Conservation (phyloP, 495 filamentous ascomycete genomes). For the Aspergillus diversus region DNA sequence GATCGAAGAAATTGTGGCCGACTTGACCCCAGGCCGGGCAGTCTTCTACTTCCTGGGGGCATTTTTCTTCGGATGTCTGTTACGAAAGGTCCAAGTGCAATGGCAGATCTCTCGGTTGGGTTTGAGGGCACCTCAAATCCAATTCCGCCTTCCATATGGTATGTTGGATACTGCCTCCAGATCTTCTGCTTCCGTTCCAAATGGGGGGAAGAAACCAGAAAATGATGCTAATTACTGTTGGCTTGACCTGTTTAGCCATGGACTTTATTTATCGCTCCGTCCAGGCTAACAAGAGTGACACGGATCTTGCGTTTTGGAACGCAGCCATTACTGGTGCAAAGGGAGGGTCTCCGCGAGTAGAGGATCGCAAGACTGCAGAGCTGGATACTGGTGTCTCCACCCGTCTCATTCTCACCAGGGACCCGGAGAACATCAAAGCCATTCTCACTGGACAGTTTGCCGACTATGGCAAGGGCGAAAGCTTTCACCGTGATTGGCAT, state of each 20-base stretch:
- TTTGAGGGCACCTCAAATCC: conserved; percentile 37
- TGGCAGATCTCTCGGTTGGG: conserved; percentile 41
- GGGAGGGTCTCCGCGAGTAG: conserved; percentile 27
- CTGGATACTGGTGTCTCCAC: conserved; percentile 51
- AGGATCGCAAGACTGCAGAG: conserved; percentile 62
- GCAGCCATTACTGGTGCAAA: conserved; percentile 46
- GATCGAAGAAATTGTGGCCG: conserved; percentile 40
- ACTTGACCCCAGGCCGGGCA: conserved; percentile 32
- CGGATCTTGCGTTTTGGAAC: conserved; percentile 64
- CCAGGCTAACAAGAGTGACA: conserved; percentile 49
- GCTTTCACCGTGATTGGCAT: conserved; percentile 71
- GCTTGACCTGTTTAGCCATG: conserved; percentile 49
- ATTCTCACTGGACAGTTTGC: conserved; percentile 73
- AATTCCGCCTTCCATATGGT: conserved; percentile 43
- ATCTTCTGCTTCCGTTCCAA: not conserved
- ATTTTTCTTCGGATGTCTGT: conserved; percentile 30
- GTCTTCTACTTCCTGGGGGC: conserved; percentile 31
- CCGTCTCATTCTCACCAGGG: conserved; percentile 66
- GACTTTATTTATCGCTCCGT: conserved; percentile 62
- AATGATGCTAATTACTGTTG: no score
- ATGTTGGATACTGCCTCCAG: conserved; percentile 3
- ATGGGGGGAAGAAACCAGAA: no score
- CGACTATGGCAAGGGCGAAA: conserved; percentile 72
- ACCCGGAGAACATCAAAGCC: conserved; percentile 73
- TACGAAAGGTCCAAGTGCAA: conserved; percentile 38